Percentiles rank a stretch among this genome's conserved stretches.
These are phyloP conservation scores for Vitis vinifera DNA, from an alignment of 164 flowering plant genomes.

Conservation along the genomic window ASM3070453v1 NC_081822.1:25116501-25117000, in stretches of 20 bases:
- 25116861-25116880: conserved; percentile 60
- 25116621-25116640: conserved; percentile 72
- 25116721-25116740: conserved; percentile 98
- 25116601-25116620: conserved; percentile 82
- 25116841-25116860: conserved; percentile 46
- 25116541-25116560: conserved; percentile 50
- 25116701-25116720: conserved; percentile 69
- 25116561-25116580: conserved; percentile 81
- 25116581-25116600: conserved; percentile 91
- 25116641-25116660: conserved; percentile 73
- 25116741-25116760: conserved; percentile 68
- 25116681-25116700: conserved; percentile 62
- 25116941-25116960: conserved; percentile 9
- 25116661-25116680: conserved; percentile 88
- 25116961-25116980: conserved; percentile 17
- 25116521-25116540: conserved; percentile 40
- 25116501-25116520: conserved; percentile 60
- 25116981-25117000: conserved; percentile 12
- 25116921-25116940: conserved; percentile 21
- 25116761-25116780: conserved; percentile 51
- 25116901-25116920: conserved; percentile 24
- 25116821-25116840: conserved; percentile 58
- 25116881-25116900: conserved; percentile 79
- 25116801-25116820: conserved; percentile 74
- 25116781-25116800: conserved; percentile 55